These are phyloP conservation scores for Polyrhizophydium stewartii DNA, from an alignment of 371 early-diverging fungal genomes.

Conservation along the genomic window DNA sequence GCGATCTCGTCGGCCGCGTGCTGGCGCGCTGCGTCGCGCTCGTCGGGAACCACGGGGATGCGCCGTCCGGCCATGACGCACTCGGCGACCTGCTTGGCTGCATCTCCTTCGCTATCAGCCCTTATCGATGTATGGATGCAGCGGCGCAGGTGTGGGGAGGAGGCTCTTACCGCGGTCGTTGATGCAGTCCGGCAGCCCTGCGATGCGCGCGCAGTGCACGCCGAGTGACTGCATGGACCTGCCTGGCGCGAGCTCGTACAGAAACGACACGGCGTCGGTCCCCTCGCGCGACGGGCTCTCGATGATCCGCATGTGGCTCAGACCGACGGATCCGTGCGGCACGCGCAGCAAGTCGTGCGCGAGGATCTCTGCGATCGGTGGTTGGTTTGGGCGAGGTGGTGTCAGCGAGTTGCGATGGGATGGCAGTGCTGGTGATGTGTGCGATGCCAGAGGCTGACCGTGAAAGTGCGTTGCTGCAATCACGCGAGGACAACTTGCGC, in stretches of 20 bases:
- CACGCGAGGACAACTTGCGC: constrained; percentile 30
- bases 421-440: no score
- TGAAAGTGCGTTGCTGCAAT: constrained; percentile 67
- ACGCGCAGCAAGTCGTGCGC: constrained; percentile 10
- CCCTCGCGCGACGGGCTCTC: not conserved
- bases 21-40: not conserved
- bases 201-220: not conserved
- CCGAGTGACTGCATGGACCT: not conserved
- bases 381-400: not conserved
- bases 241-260: not conserved
- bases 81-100: not conserved
- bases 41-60: not conserved
- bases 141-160: no score
- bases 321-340: not conserved
- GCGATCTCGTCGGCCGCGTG: not conserved
- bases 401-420: no score
- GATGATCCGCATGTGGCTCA: not conserved
- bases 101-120: not conserved
- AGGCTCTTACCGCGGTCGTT: not conserved
- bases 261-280: not conserved
- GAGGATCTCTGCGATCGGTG: constrained; percentile 22
- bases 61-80: not conserved
- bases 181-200: not conserved
- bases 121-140: not conserved
- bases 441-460: constrained; percentile 34